phyloP scores from a whole-genome alignment of 2,329 filamentous ascomycete genomes.

The Lithohypha guttulata region DNA sequence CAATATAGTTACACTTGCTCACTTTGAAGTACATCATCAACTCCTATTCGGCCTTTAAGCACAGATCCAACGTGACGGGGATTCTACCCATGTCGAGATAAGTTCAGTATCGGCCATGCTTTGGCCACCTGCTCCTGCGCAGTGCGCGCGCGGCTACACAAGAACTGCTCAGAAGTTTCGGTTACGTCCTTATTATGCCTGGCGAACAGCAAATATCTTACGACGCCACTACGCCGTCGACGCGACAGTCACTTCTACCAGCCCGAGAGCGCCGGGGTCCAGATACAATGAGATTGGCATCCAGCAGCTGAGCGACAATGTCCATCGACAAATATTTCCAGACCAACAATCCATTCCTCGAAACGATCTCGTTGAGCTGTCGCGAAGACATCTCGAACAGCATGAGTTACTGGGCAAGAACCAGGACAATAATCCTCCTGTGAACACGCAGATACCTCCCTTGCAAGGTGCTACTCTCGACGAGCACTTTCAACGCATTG shows the following conservation, averaged over 20 bases:
- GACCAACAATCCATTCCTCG: conserved; percentile 44
- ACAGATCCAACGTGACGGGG: too few species aligned
- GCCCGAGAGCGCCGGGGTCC: conserved; percentile 36
- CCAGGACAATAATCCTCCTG: conserved; percentile 60
- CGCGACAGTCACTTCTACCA: conserved; percentile 18
- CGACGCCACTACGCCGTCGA: conserved; percentile 19
- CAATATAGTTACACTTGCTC: too few species aligned
- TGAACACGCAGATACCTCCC: conserved; percentile 74
- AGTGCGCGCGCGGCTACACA: conserved; percentile 23
- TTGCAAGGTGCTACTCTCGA: conserved; percentile 74
- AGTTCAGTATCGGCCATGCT: conserved; percentile 14
- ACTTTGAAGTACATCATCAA: too few species aligned
- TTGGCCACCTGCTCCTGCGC: conserved; percentile 21
- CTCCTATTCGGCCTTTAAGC: too few species aligned
- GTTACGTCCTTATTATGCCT: conserved; percentile 16
- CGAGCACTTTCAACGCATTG: conserved; percentile 86
- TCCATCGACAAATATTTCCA: conserved; percentile 76
- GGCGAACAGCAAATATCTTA: conserved; percentile 15
- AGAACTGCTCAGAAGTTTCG: conserved; percentile 22
- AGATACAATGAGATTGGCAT: conserved; percentile 89
- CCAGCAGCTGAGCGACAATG: conserved; percentile 76
- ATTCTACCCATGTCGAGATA: conserved; percentile 4
- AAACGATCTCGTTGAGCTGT: conserved; percentile 63
- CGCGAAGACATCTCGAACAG: conserved; percentile 67
- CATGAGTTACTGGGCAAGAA: conserved; percentile 89